Conservation (phyloP, 139 green algal species). For the Tetratostichococcus sp. region DNA sequence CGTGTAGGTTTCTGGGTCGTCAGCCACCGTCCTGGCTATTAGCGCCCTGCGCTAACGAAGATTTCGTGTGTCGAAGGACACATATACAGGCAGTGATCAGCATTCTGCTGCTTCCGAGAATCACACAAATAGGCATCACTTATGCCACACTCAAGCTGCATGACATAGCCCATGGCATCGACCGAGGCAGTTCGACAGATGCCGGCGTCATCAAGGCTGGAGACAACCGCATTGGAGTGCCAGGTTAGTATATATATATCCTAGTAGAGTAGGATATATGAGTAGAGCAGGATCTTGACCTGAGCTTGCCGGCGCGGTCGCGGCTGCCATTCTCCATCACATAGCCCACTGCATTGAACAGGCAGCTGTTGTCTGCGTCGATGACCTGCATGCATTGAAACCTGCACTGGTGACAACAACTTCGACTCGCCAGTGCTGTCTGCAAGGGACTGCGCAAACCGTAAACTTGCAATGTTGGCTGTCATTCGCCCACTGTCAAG, state of each 20-base stretch:
- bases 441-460: too few relatives aligned
- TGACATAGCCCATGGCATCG: too few relatives aligned
- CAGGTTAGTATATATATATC: too few relatives aligned
- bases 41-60: conserved; percentile 29
- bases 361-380: conserved; percentile 85
- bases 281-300: conserved; percentile 27
- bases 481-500: too few relatives aligned
- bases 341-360: conserved; percentile 90
- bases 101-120: background rate
- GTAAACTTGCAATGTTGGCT: too few relatives aligned
- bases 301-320: conserved; percentile 36
- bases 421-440: too few relatives aligned
- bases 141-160: background rate
- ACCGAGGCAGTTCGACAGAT: background rate
- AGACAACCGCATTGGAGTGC: too few relatives aligned
- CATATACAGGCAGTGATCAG: background rate
- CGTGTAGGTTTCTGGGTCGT: conserved; percentile 68
- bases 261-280: too few relatives aligned
- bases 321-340: conserved; percentile 59
- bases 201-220: background rate
- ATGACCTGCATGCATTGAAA: conserved; percentile 44
- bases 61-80: background rate
- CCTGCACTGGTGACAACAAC: too few relatives aligned
- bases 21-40: conserved; percentile 63
- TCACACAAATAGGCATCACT: background rate